Base-by-base conservation (phyloP, 1,284 basidiomycete genomes). In the Psilocybe mexicana region DNA sequence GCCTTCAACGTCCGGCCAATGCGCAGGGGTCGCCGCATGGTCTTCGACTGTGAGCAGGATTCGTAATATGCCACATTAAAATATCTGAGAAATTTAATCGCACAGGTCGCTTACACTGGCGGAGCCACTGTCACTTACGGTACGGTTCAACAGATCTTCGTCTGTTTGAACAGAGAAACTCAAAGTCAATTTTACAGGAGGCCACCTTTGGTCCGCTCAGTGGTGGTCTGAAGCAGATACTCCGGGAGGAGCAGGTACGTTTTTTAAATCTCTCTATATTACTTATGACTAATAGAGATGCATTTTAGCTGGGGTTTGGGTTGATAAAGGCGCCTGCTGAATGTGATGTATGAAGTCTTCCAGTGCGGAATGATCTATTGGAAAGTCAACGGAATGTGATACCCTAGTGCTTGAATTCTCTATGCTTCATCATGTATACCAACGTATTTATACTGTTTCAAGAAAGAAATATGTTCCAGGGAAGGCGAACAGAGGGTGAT, bases 221-320 rank as follows among this genome's bases (percentile, higher is more conserved):
- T 82, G 82, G 82, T 87, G 84, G 84, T 84, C 83, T 18, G 71
- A 83, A 65, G 77, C 71, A 46, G 84, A 86, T 62, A 78, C 72
- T 44, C 84, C 84, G 11, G 81, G 81, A 59, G 79, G 79, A 23
- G 56, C 74, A 52, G 78, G 76, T 76, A 55, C 63, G 74, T 63
- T 49, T 46, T 6, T 48, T 18, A 33, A 18, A 25, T 43, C 42
- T 43, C n/a, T 24, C 11, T 2, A 36, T 43, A 1, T 12, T 52
- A 24, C 50, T 43, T 18, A 38, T 25, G 11, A 42, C 51, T 14
- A 48, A 45, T 43, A 30, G 11, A 6, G 4, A 14, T 14, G 11
- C 11, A 26, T 12, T 52, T 24, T 40, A 75, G 74, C 67, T 33
- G 73, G 69, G 43, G 74, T 74, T 44, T 75, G 74, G 74, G 61